Conservation (phyloP, 345 rosid species). For the Syzygium jambos region DNA sequence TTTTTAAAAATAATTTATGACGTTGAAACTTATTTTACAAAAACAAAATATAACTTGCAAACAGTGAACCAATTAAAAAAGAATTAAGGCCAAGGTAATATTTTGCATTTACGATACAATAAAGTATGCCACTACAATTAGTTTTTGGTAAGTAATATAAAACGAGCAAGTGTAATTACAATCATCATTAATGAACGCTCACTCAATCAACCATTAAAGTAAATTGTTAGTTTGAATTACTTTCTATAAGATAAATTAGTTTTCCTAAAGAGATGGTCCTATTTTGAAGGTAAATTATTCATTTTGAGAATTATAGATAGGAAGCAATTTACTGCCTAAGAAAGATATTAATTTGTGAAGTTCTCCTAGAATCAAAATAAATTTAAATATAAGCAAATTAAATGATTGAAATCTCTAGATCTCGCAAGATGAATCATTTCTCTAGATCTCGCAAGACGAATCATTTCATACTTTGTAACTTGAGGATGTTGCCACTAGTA, state of each 20-base stretch:
- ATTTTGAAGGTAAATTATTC: background rate
- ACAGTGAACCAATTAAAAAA: background rate
- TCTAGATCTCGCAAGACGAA: too few relatives aligned
- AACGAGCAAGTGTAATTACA: background rate
- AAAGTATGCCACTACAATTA: background rate
- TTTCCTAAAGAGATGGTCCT: background rate
- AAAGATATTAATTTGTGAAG: background rate
- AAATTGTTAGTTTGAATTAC: background rate
- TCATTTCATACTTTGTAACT: background rate
- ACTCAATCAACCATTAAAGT: background rate
- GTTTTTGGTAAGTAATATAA: background rate
- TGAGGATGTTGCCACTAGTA: background rate
- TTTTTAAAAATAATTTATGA: background rate
- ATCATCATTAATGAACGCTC: background rate
- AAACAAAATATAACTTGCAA: background rate
- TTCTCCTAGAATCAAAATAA: background rate
- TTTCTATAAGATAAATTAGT: background rate
- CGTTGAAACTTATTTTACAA: background rate
- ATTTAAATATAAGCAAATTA: background rate
- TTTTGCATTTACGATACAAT: background rate
- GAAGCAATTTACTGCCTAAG: background rate
- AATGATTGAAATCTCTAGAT: background rate
- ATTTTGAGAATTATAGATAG: background rate
- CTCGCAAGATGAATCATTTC: background rate
- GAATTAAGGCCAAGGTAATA: background rate